Evolutionary conservation across 2,329 filamentous ascomycete genomes (phyloP).

Genomic region (Pyrenophora seminiperda): DNA sequence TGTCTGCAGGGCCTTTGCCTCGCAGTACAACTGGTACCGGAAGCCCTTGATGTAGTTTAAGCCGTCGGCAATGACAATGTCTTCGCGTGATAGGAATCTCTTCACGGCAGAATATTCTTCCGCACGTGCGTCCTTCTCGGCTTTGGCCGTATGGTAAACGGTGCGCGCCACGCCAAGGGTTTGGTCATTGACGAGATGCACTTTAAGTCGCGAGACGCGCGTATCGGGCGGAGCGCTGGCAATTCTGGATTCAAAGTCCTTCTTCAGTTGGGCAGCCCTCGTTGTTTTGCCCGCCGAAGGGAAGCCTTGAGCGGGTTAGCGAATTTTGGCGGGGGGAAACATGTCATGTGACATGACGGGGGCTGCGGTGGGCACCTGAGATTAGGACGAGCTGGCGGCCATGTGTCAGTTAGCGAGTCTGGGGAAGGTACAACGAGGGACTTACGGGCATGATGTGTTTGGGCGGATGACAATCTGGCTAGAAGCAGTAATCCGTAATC

Average conservation of each 20-base stretch:
- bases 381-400: slow-evolving; percentile 61
- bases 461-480: slow-evolving; percentile 6
- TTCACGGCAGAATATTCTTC: slow-evolving; percentile 79
- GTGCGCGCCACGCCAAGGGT: slow-evolving; percentile 69
- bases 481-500: slow-evolving; percentile 7
- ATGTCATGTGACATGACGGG: slow-evolving; percentile 5
- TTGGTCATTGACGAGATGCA: slow-evolving; percentile 77
- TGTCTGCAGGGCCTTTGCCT: slow-evolving; percentile 78
- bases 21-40: slow-evolving; percentile 84
- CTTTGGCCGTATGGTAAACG: slow-evolving; percentile 77
- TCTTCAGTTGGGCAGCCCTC: slow-evolving; percentile 66
- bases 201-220: slow-evolving; percentile 60
- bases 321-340: slow-evolving; percentile 2
- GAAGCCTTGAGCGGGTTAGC: slow-evolving; percentile 67
- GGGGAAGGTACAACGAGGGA: slow-evolving; percentile 17
- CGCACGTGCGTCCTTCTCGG: slow-evolving; percentile 82
- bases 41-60: slow-evolving; percentile 91
- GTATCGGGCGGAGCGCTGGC: slow-evolving; percentile 50
- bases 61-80: slow-evolving; percentile 79
- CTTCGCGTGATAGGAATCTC: slow-evolving; percentile 70
- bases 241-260: slow-evolving; percentile 67
- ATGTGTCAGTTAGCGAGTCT: slow-evolving; percentile 26
- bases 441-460: slow-evolving; percentile 35
- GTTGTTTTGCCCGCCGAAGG: slow-evolving; percentile 68
- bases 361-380: slow-evolving; percentile 44